Evolutionary conservation across 768 basidiomycete genomes (phyloP).

Genomic region (Lentinula lateritia): DNA sequence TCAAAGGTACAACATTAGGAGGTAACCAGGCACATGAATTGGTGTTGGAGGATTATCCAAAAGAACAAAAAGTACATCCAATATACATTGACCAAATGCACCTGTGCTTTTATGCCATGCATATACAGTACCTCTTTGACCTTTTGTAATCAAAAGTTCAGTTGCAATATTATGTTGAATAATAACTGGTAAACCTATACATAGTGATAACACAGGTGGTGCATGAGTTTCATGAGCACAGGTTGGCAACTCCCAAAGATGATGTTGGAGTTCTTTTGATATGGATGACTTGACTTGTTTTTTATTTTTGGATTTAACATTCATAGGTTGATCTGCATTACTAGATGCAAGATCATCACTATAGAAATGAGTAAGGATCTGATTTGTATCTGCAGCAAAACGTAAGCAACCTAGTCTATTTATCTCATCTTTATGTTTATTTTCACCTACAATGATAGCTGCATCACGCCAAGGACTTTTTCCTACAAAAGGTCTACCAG

Average conservation of each 20-base stretch:
- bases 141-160: slow-evolving; percentile 26
- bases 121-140: slow-evolving; percentile 23
- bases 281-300: neutral
- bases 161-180: slow-evolving; percentile 26
- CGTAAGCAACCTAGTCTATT: slow-evolving; percentile 21
- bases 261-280: slow-evolving; percentile 8
- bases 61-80: slow-evolving; percentile 24
- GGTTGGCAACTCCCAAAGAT: slow-evolving; percentile 18
- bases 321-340: too few species aligned
- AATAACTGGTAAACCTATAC: slow-evolving; percentile 27
- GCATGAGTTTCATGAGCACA: slow-evolving; percentile 18
- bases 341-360: slow-evolving; percentile 9
- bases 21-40: slow-evolving; percentile 20
- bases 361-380: slow-evolving; percentile 20
- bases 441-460: slow-evolving; percentile 26
- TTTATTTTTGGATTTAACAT: neutral
- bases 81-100: slow-evolving; percentile 5
- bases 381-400: slow-evolving; percentile 25
- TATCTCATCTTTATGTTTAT: slow-evolving; percentile 24
- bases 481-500: slow-evolving; percentile 43
- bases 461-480: slow-evolving; percentile 19
- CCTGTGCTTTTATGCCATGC: slow-evolving; percentile 16
- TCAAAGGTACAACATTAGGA: slow-evolving; percentile 24
- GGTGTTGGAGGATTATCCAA: slow-evolving; percentile 17
- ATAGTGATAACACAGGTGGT: slow-evolving; percentile 22